Base-by-base conservation (phyloP, 2,329 filamentous ascomycete genomes). In the Lasiodiplodia sp. region DNA sequence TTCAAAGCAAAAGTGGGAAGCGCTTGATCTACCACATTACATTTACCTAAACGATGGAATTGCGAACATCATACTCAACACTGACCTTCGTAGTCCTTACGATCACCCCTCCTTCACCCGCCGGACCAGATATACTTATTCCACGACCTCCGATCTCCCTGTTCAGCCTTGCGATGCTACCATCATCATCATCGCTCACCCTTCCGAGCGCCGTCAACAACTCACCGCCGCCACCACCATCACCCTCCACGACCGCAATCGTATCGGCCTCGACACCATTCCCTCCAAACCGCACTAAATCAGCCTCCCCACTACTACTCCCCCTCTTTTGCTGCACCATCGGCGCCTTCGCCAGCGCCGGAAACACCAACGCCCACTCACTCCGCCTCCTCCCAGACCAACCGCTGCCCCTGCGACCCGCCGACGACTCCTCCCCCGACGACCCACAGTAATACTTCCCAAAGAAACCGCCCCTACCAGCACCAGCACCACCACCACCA, bases 391-490 rank as follows among this genome's bases (percentile, higher is more conserved):
- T 10, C 40, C 21, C 44, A 1, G 71, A 72, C 4, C 74, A 73
- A 47, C 71, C 70, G 1, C 76, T 74, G 68, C 77, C 75, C 12
- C 75, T 76, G 18, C 73, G 74, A 14, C 8, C 31, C 2, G 28
- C 31, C 2, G 28, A 28, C 3, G 23, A 23, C 28, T 28, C 28
- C 28, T 28, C 28, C 28, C 6, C 5, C 5, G 31, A 34, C 31
- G 31, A 34, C 2, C 31, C 31, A 7, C 31, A 10, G 8, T 34
- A 34, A 3, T 34, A 34, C 31, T 34, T 34, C 1, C 7, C 7
- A 8, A 34, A 34, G 31, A 34, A 34, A 7, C 38, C 12, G 4
- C 12, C 38, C 4, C 38, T 12, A 14, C 38, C 38, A 16, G 3
- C 14, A 16, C 38, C 38, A 16, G 7, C 6, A 3, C 6, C 2